Evolutionary conservation across 495 filamentous ascomycete species (phyloP), one percentile per base, ranked within the genome.

Genomic region (Talaromyces ruber): DNA sequence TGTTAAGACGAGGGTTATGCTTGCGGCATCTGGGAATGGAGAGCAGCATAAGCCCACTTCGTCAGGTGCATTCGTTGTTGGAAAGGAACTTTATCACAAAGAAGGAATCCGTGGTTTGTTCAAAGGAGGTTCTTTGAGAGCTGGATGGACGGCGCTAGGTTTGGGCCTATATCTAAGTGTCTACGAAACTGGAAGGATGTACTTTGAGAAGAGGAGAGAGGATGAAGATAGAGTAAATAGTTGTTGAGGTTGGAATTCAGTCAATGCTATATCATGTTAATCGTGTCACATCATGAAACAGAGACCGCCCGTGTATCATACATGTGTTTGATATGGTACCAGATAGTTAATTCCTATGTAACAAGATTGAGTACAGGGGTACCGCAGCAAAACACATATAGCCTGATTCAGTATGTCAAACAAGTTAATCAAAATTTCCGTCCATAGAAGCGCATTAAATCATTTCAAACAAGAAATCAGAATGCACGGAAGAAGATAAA

Each of bases 81-180:
- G 85, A 16, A 79, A 73, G 56, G 79, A 86, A 61, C 81, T 96
- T 5, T 68, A 85, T 60, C 65, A 64, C 1, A 79, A 87, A 51
- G 82, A 86, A 47, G 93, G 92, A 4, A 59, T 89, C 16, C 80
- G 75, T 54, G 91, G 92, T 0, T 69, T 97, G 21, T 95, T 92
- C 64, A 80, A 86, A 30, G 92, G 92, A n/a, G 90, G 87, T 1
- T 73, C 76, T 11, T 75, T 96, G 65, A 83, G 93, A 57, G 82
- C 81, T n/a, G 79, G 81, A 2, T 96, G 92, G 92, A 92, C 92
- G 26, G 84, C 88, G 12, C 62, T 94, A 14, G 88, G 91, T 6
- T 85, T 88, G 65, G 90, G 93, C 7, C 70, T 96, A 29, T 96
- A 96, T 80, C 76, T 97, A 11, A 88, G 91, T 18, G 85, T 88